Conservation (phyloP, 345 rosid species). For the Brassica napus region DNA sequence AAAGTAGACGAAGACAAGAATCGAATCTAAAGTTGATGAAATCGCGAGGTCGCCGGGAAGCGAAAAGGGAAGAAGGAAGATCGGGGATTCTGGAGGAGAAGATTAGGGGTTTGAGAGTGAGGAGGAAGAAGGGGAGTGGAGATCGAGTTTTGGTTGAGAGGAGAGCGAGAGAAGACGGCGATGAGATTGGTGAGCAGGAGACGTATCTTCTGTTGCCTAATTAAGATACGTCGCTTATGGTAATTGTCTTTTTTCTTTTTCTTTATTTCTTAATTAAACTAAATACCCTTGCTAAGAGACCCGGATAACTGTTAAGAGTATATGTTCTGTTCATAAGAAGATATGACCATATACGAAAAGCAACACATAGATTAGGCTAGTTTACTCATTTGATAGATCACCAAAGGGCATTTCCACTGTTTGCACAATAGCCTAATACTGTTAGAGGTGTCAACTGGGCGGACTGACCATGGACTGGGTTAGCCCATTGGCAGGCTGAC, state of each 20-base stretch:
- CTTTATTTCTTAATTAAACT: too few relatives aligned
- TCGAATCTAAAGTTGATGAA: constrained; percentile 30
- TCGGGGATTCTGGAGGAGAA: not conserved
- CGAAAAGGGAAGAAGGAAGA: constrained; percentile 10
- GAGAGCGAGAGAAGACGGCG: constrained; percentile 31
- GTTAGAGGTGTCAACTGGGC: constrained; percentile 7
- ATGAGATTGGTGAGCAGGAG: constrained; percentile 27
- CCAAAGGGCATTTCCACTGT: constrained; percentile 16
- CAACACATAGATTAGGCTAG: constrained; percentile 27
- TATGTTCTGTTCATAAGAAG: not conserved
- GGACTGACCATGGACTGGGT: too few relatives aligned
- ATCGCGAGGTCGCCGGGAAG: constrained; percentile 37
- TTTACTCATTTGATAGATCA: constrained; percentile 23
- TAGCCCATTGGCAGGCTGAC: too few relatives aligned
- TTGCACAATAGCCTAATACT: constrained; percentile 13
- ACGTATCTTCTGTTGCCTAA: too few relatives aligned
- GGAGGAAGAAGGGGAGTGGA: constrained; percentile 5
- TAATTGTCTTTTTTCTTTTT: too few relatives aligned
- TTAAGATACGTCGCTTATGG: too few relatives aligned
- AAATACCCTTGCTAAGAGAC: too few relatives aligned
- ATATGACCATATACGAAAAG: constrained; percentile 7
- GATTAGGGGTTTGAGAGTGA: constrained; percentile 31
- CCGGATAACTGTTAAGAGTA: not conserved
- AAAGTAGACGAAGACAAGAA: not conserved
- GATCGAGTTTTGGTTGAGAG: constrained; percentile 22